A percentile compares a stretch with the other conserved stretches of the same genome.
Conservation (phyloP, 1,284 basidiomycete genomes). For the Melampsora larici-populina region DNA sequence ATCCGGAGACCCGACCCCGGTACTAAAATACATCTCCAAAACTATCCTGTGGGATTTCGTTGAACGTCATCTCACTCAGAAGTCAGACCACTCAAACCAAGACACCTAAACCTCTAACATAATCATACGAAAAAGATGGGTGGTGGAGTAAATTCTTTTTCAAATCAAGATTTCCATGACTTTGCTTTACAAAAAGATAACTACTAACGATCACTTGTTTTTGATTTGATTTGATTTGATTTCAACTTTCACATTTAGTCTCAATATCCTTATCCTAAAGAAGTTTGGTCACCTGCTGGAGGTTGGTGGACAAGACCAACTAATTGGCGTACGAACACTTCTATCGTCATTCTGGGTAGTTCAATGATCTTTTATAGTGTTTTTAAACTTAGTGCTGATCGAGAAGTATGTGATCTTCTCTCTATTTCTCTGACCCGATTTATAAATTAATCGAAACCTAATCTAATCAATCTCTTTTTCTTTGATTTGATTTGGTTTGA, state of each 20-base stretch:
- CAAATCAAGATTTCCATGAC: too few relatives aligned
- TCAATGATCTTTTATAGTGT: slow-evolving; percentile 57
- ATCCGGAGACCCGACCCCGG: too few relatives aligned
- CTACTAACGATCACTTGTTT: neutral
- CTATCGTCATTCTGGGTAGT: slow-evolving; percentile 56
- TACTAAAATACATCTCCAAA: too few relatives aligned
- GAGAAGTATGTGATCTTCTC: slow-evolving; percentile 56
- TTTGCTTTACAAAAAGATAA: neutral
- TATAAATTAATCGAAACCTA: neutral
- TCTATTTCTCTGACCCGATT: neutral
- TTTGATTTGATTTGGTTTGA: neutral
- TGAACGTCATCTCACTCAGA: too few relatives aligned
- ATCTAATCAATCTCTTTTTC: neutral
- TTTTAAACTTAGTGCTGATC: slow-evolving; percentile 58
- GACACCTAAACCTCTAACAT: neutral
- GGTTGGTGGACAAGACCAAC: slow-evolving; percentile 62
- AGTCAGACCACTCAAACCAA: too few relatives aligned
- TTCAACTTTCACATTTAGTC: slow-evolving; percentile 55
- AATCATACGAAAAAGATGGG: neutral
- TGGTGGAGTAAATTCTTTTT: neutral
- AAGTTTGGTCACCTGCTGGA: slow-evolving; percentile 59
- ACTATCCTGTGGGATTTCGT: too few relatives aligned
- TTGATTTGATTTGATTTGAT: slow-evolving; percentile 47
- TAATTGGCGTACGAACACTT: slow-evolving; percentile 60
- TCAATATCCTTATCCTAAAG: slow-evolving; percentile 61